phyloP scores from a whole-genome alignment of 306 rosid genomes.

The Myrica gale region DNA sequence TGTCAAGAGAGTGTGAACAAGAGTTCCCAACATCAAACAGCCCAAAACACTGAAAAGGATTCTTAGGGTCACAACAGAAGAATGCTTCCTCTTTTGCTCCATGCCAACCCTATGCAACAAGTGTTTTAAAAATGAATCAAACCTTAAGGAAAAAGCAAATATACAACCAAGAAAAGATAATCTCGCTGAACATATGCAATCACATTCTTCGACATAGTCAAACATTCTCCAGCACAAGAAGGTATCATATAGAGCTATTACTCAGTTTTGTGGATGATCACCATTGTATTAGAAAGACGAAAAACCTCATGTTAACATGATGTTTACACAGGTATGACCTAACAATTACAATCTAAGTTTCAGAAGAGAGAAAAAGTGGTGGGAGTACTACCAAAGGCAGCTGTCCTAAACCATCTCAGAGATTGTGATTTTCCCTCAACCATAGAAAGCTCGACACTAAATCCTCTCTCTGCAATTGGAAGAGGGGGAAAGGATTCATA shows the following conservation, averaged over 20 bases:
- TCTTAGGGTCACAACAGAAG: conserved; percentile 43
- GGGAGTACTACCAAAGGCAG: neutral
- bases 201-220: neutral
- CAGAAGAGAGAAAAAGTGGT: neutral
- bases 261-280: no score
- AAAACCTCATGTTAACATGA: no score
- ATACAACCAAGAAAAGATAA: conserved; percentile 19
- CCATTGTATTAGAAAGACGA: no score
- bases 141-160: conserved; percentile 2
- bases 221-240: neutral
- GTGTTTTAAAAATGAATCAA: conserved; percentile 7
- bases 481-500: neutral
- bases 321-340: neutral
- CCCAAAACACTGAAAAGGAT: conserved; percentile 59
- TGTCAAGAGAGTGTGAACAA: conserved; percentile 63
- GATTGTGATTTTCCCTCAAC: neutral
- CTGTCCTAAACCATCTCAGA: neutral
- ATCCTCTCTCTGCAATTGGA: neutral
- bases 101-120: conserved; percentile 40
- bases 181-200: conserved; percentile 10
- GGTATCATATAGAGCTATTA: neutral
- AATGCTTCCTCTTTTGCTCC: conserved; percentile 34
- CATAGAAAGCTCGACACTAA: neutral
- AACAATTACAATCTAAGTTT: neutral
- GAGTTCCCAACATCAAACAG: conserved; percentile 58